Percentiles rank a stretch among this genome's conserved stretches.
Evolutionary conservation across 257 asterid genomes (phyloP).

Genomic region (Solanum lycopersicoides): DNA sequence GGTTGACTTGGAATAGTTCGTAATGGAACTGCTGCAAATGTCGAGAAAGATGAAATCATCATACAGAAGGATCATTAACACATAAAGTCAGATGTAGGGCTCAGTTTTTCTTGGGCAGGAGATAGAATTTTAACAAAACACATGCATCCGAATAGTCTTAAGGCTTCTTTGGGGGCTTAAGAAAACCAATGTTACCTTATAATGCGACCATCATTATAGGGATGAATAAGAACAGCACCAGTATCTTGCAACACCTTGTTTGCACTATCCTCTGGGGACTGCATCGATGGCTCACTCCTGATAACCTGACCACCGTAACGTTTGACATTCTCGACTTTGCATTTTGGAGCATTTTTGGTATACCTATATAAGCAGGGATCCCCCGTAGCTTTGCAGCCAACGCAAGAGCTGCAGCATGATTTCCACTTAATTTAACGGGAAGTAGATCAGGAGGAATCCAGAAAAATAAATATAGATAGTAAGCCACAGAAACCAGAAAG

Average conservation of each 20-base stretch:
- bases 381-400: conserved; percentile 89
- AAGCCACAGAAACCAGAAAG: background rate
- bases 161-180: background rate
- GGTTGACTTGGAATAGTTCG: background rate
- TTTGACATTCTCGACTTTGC: conserved; percentile 84
- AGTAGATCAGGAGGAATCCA: conserved; percentile 12
- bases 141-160: background rate
- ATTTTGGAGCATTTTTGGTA: conserved; percentile 81
- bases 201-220: conserved; percentile 74
- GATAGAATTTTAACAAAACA: background rate
- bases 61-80: background rate
- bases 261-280: conserved; percentile 73
- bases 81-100: background rate
- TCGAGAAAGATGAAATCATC: background rate
- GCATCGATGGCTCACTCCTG: conserved; percentile 59
- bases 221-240: conserved; percentile 75
- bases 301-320: conserved; percentile 80
- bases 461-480: background rate
- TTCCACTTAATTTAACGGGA: conserved; percentile 45
- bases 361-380: conserved; percentile 69
- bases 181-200: conserved; percentile 43
- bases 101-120: background rate
- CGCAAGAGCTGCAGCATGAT: conserved; percentile 94
- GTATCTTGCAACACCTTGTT: conserved; percentile 61
- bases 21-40: background rate